These are phyloP conservation scores for Cadophora luteo-olivacea DNA, from an alignment of 2,329 filamentous ascomycete genomes.

Conservation along the genomic window DNA sequence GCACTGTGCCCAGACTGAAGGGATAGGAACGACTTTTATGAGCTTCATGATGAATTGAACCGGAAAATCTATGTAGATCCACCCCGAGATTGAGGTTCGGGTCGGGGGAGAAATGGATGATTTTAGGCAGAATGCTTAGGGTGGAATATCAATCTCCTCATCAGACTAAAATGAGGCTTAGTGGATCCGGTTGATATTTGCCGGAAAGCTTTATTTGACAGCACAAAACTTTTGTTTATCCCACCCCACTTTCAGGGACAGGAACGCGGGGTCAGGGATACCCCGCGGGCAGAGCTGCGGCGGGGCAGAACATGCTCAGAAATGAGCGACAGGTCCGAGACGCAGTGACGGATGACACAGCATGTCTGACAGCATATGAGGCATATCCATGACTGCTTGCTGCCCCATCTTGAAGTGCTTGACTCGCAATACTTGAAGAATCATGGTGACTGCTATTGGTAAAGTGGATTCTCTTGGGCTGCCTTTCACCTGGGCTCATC, in stretches of 20 bases:
- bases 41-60: background rate
- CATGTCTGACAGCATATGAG: no score
- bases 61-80: background rate
- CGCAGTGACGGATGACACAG: background rate
- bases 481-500: background rate
- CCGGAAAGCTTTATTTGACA: background rate
- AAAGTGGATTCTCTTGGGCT: background rate
- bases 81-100: background rate
- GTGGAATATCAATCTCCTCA: background rate
- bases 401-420: background rate
- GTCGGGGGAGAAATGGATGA: background rate
- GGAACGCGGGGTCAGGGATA: background rate
- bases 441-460: background rate
- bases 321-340: background rate
- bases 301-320: background rate
- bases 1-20: background rate
- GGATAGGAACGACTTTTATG: background rate
- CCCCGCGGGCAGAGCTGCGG: background rate
- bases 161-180: background rate
- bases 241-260: background rate
- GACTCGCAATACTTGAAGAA: background rate
- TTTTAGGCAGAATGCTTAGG: background rate
- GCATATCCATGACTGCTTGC: no score
- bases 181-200: background rate
- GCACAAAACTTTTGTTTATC: background rate